phyloP scores from a whole-genome alignment of 1,284 basidiomycete genomes.

The Sphaerobolus stellatus region DNA sequence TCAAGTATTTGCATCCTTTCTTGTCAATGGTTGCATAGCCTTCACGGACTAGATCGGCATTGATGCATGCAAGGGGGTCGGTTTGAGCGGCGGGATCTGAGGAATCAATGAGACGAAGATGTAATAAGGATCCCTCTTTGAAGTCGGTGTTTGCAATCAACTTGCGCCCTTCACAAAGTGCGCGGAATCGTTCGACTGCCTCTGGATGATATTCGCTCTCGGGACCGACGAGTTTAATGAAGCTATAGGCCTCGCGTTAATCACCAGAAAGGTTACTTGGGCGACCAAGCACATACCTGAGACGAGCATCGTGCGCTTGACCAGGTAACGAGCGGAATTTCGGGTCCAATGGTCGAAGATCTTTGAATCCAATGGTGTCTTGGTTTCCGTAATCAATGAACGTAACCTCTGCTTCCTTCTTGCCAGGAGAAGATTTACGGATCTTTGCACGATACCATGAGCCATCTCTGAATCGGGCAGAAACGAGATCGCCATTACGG shows the following conservation, averaged over 20 bases:
- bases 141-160: slow-evolving; percentile 89
- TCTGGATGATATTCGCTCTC: slow-evolving; percentile 85
- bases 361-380: slow-evolving; percentile 73
- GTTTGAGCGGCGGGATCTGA: slow-evolving; percentile 63
- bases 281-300: slow-evolving; percentile 52
- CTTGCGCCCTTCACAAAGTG: slow-evolving; percentile 83
- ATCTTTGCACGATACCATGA: slow-evolving; percentile 94
- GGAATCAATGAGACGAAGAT: slow-evolving; percentile 87
- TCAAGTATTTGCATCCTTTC: slow-evolving; percentile 73
- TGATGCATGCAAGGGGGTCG: slow-evolving; percentile 77
- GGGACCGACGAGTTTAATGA: slow-evolving; percentile 76
- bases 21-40: slow-evolving; percentile 78
- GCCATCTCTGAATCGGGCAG: slow-evolving; percentile 87
- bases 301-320: slow-evolving; percentile 78
- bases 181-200: slow-evolving; percentile 81
- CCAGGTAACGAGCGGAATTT: slow-evolving; percentile 84
- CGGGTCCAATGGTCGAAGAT: slow-evolving; percentile 79
- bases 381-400: slow-evolving; percentile 92
- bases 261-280: background rate
- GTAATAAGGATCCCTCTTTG: slow-evolving; percentile 73
- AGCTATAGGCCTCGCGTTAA: slow-evolving; percentile 45
- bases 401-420: slow-evolving; percentile 86
- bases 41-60: slow-evolving; percentile 78
- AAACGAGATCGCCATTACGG: slow-evolving; percentile 84
- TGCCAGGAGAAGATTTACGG: slow-evolving; percentile 74